Evolutionary conservation across 1,139 yeast species (phyloP).

Genomic region (Arxiozyma slooffiae): DNA sequence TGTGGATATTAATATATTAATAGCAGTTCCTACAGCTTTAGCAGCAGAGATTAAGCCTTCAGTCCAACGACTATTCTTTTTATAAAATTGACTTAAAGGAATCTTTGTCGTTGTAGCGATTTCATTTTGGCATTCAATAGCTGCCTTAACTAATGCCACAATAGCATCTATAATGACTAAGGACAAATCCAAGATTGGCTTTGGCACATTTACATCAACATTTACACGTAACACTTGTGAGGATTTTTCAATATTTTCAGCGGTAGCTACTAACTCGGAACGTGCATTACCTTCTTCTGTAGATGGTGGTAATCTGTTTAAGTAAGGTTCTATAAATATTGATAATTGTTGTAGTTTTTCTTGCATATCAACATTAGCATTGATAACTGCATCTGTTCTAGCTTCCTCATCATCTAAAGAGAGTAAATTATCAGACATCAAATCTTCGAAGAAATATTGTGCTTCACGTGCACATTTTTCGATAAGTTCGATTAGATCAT

Average conservation of each 20-base stretch:
- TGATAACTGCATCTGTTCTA: conserved; percentile 66
- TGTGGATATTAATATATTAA: conserved; percentile 67
- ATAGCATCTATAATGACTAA: conserved; percentile 76
- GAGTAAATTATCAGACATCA: conserved; percentile 46
- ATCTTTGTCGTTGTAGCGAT: conserved; percentile 44
- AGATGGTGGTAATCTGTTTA: conserved; percentile 8
- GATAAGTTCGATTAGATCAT: conserved; percentile 38
- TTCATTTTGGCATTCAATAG: conserved; percentile 75
- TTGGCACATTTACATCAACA: conserved; percentile 50
- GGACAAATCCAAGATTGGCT: conserved; percentile 69
- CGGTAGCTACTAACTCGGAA: conserved; percentile 40
- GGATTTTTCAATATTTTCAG: conserved; percentile 54
- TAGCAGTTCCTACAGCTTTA: conserved; percentile 77
- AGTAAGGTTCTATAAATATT: conserved; percentile 20
- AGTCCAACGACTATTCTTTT: conserved; percentile 86
- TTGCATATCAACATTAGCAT: conserved; percentile 67
- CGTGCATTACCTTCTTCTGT: conserved; percentile 41
- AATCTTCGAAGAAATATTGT: conserved; percentile 51
- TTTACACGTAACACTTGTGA: conserved; percentile 56
- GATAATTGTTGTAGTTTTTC: conserved; percentile 54
- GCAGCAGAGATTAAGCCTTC: conserved; percentile 91
- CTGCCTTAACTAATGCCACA: conserved; percentile 59
- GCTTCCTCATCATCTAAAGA: conserved; percentile 42
- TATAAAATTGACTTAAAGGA: conserved; percentile 57
- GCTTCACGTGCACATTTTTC: conserved; percentile 52